These are phyloP conservation scores for Fraxinus dipetala DNA, from an alignment of 305 asterid genomes.

Conservation along the genomic window DNA sequence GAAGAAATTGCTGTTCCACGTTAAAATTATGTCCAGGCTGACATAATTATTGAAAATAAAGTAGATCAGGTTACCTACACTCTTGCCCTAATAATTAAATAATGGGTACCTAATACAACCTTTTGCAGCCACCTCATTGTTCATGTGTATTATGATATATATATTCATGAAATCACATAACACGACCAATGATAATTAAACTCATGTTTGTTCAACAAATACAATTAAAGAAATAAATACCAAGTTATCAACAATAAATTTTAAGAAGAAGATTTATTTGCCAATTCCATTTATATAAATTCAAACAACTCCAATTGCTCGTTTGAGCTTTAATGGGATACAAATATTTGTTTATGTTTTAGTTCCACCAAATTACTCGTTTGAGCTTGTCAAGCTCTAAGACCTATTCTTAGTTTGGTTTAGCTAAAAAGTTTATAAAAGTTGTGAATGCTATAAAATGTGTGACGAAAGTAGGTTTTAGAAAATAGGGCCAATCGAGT, in stretches of 20 bases:
- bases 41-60: background rate
- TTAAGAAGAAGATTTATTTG: background rate
- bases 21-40: background rate
- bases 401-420: background rate
- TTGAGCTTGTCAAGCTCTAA: background rate
- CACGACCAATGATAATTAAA: background rate
- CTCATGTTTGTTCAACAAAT: background rate
- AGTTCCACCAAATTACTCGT: background rate
- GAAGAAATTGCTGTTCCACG: background rate
- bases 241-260: background rate
- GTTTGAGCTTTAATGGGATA: too few species aligned
- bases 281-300: background rate
- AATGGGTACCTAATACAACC: slow-evolving; percentile 25
- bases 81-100: background rate
- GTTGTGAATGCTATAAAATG: too few species aligned
- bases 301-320: too few species aligned
- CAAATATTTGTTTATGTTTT: too few species aligned
- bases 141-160: too few species aligned
- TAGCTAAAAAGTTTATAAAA: too few species aligned
- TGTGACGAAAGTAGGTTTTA: too few species aligned
- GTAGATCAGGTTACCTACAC: background rate
- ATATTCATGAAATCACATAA: background rate
- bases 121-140: slow-evolving; percentile 22
- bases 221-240: background rate
- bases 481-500: background rate